A percentile compares a stretch with the other conserved stretches of the same genome.
Evolutionary conservation across 139 green algal species (phyloP).

Genomic region (Astrephomene gubernaculifera): DNA sequence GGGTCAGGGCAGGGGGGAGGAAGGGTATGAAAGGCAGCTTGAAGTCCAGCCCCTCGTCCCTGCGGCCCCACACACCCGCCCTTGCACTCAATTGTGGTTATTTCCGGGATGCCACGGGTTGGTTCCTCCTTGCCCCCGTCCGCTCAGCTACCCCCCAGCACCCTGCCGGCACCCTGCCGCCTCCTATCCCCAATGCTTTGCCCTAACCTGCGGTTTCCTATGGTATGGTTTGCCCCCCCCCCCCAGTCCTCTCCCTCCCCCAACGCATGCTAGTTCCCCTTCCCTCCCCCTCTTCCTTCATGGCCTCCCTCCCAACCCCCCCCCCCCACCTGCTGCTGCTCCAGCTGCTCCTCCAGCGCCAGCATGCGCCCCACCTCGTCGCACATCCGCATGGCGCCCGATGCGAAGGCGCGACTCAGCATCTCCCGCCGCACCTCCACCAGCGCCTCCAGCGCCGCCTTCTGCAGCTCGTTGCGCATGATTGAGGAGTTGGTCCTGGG

Average conservation of each 20-base stretch:
- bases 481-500: slow-evolving; percentile 42
- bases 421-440: slow-evolving; percentile 55
- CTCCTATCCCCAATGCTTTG: too few relatives aligned
- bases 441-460: slow-evolving; percentile 51
- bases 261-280: too few relatives aligned
- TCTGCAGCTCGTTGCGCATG: slow-evolving; percentile 45
- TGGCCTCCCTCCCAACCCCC: background rate
- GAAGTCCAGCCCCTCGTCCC: too few relatives aligned
- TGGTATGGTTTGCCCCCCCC: background rate
- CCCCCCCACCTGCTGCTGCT: slow-evolving; percentile 20
- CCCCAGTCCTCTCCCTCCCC: background rate
- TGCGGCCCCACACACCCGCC: too few relatives aligned
- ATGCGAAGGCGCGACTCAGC: slow-evolving; percentile 37
- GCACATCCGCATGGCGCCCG: slow-evolving; percentile 34
- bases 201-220: too few relatives aligned
- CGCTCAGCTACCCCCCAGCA: too few relatives aligned
- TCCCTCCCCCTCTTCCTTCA: background rate
- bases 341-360: slow-evolving; percentile 49
- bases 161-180: too few relatives aligned
- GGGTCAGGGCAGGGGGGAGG: background rate
- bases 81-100: too few relatives aligned
- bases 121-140: background rate
- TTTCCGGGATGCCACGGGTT: too few relatives aligned
- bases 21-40: too few relatives aligned
- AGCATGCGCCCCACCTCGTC: slow-evolving; percentile 47